Conservation (phyloP, 2,329 filamentous ascomycete species). For the Fusarium bulbicola region DNA sequence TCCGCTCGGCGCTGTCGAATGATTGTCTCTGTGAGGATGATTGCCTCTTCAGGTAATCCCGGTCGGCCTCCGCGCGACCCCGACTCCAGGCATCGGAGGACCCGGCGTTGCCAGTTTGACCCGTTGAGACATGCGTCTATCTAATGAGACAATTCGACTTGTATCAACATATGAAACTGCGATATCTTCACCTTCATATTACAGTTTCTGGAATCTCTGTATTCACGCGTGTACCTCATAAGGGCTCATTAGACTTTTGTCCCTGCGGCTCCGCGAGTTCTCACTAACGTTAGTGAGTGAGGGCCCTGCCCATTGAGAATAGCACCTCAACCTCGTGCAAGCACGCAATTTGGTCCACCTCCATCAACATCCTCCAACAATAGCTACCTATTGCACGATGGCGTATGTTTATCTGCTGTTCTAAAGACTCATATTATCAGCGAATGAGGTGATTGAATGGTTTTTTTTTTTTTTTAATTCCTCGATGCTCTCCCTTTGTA, state of each 20-base stretch:
- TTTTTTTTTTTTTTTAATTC: background rate
- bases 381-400: slow-evolving; percentile 5
- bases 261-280: background rate
- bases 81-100: slow-evolving; percentile 33
- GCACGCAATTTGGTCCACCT: slow-evolving; percentile 42
- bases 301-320: background rate
- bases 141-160: background rate
- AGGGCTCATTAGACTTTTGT: background rate
- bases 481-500: background rate
- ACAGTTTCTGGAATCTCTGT: background rate
- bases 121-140: background rate
- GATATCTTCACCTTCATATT: background rate
- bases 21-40: slow-evolving; percentile 20
- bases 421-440: slow-evolving; percentile 2
- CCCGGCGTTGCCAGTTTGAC: slow-evolving; percentile 1
- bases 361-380: slow-evolving; percentile 18
- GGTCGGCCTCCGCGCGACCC: slow-evolving; percentile 34
- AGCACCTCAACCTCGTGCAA: slow-evolving; percentile 17
- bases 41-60: slow-evolving; percentile 36
- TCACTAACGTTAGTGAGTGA: background rate
- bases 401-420: slow-evolving; percentile 7
- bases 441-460: background rate
- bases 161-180: background rate
- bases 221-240: background rate
- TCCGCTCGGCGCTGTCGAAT: slow-evolving; percentile 20